Evolutionary conservation across 768 basidiomycete species (phyloP).

Genomic region (Serpula lacrymans): DNA sequence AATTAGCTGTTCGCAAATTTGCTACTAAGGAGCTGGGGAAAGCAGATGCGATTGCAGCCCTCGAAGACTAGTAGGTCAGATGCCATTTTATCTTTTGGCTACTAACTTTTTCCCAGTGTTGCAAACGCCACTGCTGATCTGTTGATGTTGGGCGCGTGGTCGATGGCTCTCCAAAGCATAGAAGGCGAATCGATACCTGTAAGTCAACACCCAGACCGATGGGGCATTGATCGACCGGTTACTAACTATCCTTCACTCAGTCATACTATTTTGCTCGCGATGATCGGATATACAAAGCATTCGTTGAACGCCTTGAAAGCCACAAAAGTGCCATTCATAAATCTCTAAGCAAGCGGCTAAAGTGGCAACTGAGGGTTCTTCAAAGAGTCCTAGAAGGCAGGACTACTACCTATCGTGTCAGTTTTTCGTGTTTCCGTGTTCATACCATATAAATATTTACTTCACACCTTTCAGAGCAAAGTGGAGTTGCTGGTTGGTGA

Average conservation of each 20-base stretch:
- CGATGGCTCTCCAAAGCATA: constrained; percentile 53
- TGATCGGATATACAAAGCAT: constrained; percentile 76
- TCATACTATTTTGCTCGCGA: constrained; percentile 94
- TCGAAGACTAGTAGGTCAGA: constrained; percentile 82
- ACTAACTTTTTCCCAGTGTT: constrained; percentile 43
- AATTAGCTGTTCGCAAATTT: constrained; percentile 76
- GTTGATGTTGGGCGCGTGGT: constrained; percentile 81
- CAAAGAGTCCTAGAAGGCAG: constrained; percentile 64
- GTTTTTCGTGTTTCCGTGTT: constrained; percentile 19
- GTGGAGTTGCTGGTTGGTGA: constrained; percentile 58
- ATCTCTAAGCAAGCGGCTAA: constrained; percentile 52
- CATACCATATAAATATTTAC: not conserved
- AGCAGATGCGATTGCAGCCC: constrained; percentile 70
- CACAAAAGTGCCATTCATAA: constrained; percentile 46
- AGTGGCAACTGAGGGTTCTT: constrained; percentile 68
- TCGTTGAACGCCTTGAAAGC: constrained; percentile 38
- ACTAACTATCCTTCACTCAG: constrained; percentile 20
- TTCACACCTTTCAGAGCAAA: constrained; percentile 44
- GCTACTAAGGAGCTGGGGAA: constrained; percentile 83
- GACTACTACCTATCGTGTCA: constrained; percentile 60
- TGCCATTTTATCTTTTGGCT: not conserved
- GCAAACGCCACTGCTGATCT: constrained; percentile 89
- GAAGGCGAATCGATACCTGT: constrained; percentile 73
- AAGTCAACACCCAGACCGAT: constrained; percentile 20
- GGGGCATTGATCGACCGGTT: constrained; percentile 3